Evolutionary conservation across 345 rosid species (phyloP).

Genomic region (Salix dunnii): DNA sequence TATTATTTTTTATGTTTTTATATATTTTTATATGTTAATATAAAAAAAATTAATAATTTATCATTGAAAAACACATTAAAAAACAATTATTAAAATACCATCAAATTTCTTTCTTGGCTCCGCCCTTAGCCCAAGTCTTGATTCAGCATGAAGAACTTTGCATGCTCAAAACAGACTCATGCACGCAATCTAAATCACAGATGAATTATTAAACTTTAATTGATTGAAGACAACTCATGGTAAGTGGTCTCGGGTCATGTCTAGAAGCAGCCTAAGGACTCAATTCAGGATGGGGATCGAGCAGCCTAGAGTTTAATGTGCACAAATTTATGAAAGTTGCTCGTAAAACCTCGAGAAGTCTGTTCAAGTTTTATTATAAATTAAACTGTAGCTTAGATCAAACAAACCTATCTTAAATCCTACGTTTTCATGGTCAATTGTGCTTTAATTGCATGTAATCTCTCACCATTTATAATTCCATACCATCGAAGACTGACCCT

Average conservation of each 20-base stretch:
- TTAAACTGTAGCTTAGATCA: not conserved
- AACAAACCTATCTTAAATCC: not conserved
- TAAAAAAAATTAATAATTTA: no score
- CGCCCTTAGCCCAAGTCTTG: no score
- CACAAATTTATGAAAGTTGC: not conserved
- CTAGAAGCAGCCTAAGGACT: not conserved
- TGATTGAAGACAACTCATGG: not conserved
- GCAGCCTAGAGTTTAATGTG: not conserved
- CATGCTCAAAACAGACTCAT: no score
- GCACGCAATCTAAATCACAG: no score
- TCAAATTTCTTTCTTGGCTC: no score
- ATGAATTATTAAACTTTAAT: not conserved
- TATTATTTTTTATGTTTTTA: no score
- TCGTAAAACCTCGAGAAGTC: not conserved
- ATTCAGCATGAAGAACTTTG: no score
- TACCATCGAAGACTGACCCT: not conserved
- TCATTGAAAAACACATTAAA: no score
- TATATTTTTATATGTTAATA: no score
- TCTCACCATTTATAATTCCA: not conserved
- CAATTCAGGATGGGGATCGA: not conserved
- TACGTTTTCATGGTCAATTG: not conserved
- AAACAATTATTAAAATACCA: no score
- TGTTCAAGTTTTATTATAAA: not conserved
- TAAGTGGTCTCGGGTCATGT: not conserved
- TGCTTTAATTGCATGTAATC: not conserved